These are phyloP conservation scores for Centaurea solstitialis DNA, from an alignment of 129 eudicot species.

Conservation along the genomic window DNA sequence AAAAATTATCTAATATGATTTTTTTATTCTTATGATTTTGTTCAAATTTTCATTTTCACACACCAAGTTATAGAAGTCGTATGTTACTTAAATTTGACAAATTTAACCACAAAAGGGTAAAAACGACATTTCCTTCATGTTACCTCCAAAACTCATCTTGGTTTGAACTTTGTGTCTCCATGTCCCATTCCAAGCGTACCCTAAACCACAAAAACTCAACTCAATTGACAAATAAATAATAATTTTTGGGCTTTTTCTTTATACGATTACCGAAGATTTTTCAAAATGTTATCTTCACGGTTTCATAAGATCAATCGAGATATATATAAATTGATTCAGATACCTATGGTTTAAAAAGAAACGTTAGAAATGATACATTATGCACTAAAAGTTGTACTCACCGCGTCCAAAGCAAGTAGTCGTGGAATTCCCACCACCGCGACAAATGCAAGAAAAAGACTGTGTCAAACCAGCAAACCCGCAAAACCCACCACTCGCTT, in stretches of 20 bases:
- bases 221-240: background rate
- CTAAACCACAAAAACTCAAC: slow-evolving; percentile 28
- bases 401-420: slow-evolving; percentile 67
- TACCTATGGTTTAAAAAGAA: background rate
- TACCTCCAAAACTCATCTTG: slow-evolving; percentile 55
- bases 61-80: background rate
- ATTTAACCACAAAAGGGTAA: background rate
- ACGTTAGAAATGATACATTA: background rate
- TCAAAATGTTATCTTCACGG: background rate
- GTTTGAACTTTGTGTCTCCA: slow-evolving; percentile 46
- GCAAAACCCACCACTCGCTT: slow-evolving; percentile 70
- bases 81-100: background rate
- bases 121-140: slow-evolving; percentile 11
- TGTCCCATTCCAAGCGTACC: slow-evolving; percentile 65
- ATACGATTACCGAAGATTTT: no score
- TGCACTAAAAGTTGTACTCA: slow-evolving; percentile 3
- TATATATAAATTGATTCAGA: background rate
- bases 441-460: slow-evolving; percentile 71
- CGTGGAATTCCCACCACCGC: slow-evolving; percentile 62
- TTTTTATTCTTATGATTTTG: no score
- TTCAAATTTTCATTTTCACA: no score
- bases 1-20: no score
- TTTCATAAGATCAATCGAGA: background rate
- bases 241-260: no score
- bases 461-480: slow-evolving; percentile 52